Conservation (phyloP, 2,329 filamentous ascomycete genomes). For the Capronia americana region DNA sequence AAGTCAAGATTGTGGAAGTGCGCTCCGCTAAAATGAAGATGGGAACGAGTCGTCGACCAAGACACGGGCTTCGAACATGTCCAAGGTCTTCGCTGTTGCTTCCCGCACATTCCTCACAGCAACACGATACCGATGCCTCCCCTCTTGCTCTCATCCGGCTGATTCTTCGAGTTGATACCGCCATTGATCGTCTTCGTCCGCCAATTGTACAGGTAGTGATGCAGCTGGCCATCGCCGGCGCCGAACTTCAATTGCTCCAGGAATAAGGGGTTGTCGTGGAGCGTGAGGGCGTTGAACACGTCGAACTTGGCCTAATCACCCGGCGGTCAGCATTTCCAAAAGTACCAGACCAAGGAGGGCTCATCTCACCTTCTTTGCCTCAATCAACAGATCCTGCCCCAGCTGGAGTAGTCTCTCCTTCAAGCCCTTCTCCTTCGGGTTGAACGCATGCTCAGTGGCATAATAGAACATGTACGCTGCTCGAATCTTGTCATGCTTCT, state of each 20-base stretch:
- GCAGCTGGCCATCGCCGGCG: slow-evolving; percentile 88
- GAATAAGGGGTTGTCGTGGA: slow-evolving; percentile 94
- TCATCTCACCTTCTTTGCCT: slow-evolving; percentile 75
- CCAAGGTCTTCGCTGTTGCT: neutral
- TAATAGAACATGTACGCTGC: slow-evolving; percentile 99
- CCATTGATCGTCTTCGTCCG: slow-evolving; percentile 82
- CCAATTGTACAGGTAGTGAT: slow-evolving; percentile 99
- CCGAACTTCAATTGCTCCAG: slow-evolving; percentile 94
- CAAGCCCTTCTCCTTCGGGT: slow-evolving; percentile 61
- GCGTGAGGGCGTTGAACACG: slow-evolving; percentile 92
- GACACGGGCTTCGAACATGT: neutral
- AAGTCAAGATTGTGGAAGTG: neutral
- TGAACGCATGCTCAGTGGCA: slow-evolving; percentile 79
- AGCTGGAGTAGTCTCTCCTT: slow-evolving; percentile 82
- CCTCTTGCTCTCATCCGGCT: slow-evolving; percentile 75
- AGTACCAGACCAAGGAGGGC: slow-evolving; percentile 40
- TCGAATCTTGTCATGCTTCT: slow-evolving; percentile 74
- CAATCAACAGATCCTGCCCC: slow-evolving; percentile 82
- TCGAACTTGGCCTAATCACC: slow-evolving; percentile 73
- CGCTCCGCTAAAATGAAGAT: neutral
- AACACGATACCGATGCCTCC: slow-evolving; percentile 92
- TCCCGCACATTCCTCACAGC: slow-evolving; percentile 57
- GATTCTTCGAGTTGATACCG: slow-evolving; percentile 80
- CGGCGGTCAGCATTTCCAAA: neutral
- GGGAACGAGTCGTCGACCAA: neutral